Conservation (phyloP, 2,329 filamentous ascomycete species). For the Tolypocladium tropicale region DNA sequence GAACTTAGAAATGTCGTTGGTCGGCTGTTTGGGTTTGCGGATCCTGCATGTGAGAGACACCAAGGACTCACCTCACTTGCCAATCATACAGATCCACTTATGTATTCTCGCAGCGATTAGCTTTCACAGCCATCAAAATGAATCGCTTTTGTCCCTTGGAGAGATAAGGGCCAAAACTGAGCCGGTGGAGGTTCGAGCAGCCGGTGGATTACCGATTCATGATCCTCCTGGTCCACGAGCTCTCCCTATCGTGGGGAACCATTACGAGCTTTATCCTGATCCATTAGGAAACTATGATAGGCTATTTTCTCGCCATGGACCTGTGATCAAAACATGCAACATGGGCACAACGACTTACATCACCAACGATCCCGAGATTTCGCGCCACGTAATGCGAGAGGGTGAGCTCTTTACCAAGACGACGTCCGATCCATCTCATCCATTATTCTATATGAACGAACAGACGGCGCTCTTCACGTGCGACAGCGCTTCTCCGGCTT, state of each 20-base stretch:
- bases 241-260: slow-evolving; percentile 34
- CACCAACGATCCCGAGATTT: slow-evolving; percentile 34
- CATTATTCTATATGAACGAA: slow-evolving; percentile 26
- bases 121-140: too few species aligned
- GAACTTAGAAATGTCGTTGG: too few species aligned
- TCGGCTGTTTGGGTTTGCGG: too few species aligned
- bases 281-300: slow-evolving; percentile 41
- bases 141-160: too few species aligned
- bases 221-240: slow-evolving; percentile 32
- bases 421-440: slow-evolving; percentile 33
- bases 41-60: too few species aligned
- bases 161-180: too few species aligned
- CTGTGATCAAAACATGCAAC: slow-evolving; percentile 36
- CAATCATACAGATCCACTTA: too few species aligned
- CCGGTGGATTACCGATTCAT: too few species aligned
- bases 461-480: slow-evolving; percentile 27
- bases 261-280: slow-evolving; percentile 40
- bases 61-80: too few species aligned
- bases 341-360: slow-evolving; percentile 34
- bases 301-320: slow-evolving; percentile 36
- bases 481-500: slow-evolving; percentile 36
- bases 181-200: too few species aligned
- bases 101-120: too few species aligned
- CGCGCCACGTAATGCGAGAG: slow-evolving; percentile 31
- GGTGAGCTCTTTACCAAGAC: slow-evolving; percentile 38